Evolutionary conservation across 495 filamentous ascomycete genomes (phyloP).

Genomic region (Annulohypoxylon nitens): DNA sequence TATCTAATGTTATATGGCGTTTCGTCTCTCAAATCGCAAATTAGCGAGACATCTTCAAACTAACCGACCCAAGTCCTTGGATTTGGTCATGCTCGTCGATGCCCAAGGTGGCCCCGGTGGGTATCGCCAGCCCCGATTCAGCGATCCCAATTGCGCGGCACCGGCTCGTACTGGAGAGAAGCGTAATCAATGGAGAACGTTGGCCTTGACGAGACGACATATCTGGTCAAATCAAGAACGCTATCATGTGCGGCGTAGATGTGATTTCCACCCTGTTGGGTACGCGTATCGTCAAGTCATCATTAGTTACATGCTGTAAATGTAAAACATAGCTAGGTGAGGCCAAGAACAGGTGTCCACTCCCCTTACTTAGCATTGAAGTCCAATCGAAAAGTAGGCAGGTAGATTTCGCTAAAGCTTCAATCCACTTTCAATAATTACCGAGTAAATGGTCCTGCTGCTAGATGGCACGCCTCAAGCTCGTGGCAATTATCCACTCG

Average conservation of each 20-base stretch:
- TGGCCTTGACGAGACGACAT: slow-evolving; percentile 7
- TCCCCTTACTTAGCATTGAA: not conserved
- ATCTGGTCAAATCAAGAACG: not conserved
- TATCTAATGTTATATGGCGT: slow-evolving; percentile 2
- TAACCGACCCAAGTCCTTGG: slow-evolving; percentile 31
- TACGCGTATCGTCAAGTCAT: not conserved
- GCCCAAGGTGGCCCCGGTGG: slow-evolving; percentile 12
- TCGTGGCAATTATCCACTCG: slow-evolving; percentile 24
- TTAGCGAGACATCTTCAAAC: slow-evolving; percentile 1
- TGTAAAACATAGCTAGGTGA: slow-evolving; percentile 7
- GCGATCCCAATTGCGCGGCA: slow-evolving; percentile 13
- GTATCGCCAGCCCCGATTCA: slow-evolving; percentile 15
- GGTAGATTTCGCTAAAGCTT: not conserved
- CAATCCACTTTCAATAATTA: not conserved
- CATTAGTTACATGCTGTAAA: slow-evolving; percentile 6
- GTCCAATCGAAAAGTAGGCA: not conserved
- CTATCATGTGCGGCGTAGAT: not conserved
- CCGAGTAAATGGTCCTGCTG: slow-evolving; percentile 11
- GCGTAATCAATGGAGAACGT: slow-evolving; percentile 27
- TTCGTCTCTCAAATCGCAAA: slow-evolving; percentile 2
- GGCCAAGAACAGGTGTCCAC: slow-evolving; percentile 1
- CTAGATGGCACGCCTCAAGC: slow-evolving; percentile 1
- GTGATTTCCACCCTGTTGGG: not conserved
- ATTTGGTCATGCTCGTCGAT: slow-evolving; percentile 5
- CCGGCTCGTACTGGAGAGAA: slow-evolving; percentile 2